phyloP scores from a whole-genome alignment of 176 grass and related monocot genomes.

The Cenchrus purpureus region DNA sequence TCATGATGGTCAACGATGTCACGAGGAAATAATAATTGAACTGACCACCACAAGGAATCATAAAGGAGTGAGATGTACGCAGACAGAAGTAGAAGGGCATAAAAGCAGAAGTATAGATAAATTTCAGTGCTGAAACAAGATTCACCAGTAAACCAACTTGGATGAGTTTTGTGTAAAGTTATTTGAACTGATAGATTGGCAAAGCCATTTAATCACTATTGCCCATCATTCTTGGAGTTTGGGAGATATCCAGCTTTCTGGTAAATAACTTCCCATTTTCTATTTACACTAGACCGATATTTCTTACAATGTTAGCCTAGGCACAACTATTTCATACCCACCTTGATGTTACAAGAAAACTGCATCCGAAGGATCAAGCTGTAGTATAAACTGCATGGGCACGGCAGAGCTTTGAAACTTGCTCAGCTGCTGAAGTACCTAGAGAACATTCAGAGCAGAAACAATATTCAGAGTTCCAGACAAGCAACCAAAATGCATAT shows the following conservation, averaged over 20 bases:
- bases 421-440: slow-evolving; percentile 17
- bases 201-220: slow-evolving; percentile 19
- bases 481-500: not conserved
- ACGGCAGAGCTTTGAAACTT: not conserved
- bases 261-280: slow-evolving; percentile 1
- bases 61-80: not conserved
- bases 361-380: not conserved
- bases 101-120: not conserved
- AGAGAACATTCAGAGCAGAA: slow-evolving; percentile 30
- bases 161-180: not conserved
- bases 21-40: slow-evolving; percentile 21
- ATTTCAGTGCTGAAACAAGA: not conserved
- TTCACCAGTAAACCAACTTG: not conserved
- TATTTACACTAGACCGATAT: slow-evolving; percentile 38
- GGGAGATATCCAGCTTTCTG: slow-evolving; percentile 41
- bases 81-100: not conserved
- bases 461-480: slow-evolving; percentile 1
- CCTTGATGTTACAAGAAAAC: slow-evolving; percentile 13
- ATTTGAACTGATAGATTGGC: not conserved
- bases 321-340: slow-evolving; percentile 12
- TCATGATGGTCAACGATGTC: not conserved
- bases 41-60: not conserved
- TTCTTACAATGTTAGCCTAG: slow-evolving; percentile 32
- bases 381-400: not conserved
- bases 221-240: slow-evolving; percentile 32